phyloP scores from a whole-genome alignment of 2,329 filamentous ascomycete genomes.

The Hortaea werneckii region DNA sequence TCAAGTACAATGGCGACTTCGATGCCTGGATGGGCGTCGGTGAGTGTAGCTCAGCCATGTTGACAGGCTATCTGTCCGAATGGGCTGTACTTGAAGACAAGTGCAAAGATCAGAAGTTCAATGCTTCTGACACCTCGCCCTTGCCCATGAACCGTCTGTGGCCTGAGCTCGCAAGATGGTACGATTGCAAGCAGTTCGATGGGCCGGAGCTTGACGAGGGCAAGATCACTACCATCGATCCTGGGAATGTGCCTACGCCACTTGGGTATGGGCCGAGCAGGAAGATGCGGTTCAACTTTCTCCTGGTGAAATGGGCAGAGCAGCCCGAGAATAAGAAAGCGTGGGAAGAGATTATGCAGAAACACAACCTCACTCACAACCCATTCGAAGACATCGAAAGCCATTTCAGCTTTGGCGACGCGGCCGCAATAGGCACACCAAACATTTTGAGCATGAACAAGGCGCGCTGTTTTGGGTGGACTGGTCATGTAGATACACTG shows the following conservation, averaged over 20 bases:
- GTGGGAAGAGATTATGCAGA: slow-evolving; percentile 36
- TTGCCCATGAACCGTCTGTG: slow-evolving; percentile 42
- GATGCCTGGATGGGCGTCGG: slow-evolving; percentile 35
- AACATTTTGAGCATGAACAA: slow-evolving; percentile 33
- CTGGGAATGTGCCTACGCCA: slow-evolving; percentile 13
- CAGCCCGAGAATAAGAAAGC: slow-evolving; percentile 33
- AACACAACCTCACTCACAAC: slow-evolving; percentile 32
- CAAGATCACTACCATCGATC: slow-evolving; percentile 16
- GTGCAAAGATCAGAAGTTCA: slow-evolving; percentile 34
- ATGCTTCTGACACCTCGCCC: slow-evolving; percentile 35
- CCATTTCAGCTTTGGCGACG: slow-evolving; percentile 39
- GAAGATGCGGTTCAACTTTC: slow-evolving; percentile 31
- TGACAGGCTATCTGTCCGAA: slow-evolving; percentile 42
- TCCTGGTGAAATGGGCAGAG: slow-evolving; percentile 37
- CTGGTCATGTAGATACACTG: slow-evolving; percentile 36
- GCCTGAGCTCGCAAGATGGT: slow-evolving; percentile 38
- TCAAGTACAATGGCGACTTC: slow-evolving; percentile 38
- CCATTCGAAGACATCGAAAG: slow-evolving; percentile 36
- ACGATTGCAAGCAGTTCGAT: slow-evolving; percentile 22
- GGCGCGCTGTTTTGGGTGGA: slow-evolving; percentile 36
- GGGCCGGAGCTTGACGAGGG: slow-evolving; percentile 17
- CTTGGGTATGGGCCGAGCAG: slow-evolving; percentile 36
- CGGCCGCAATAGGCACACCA: slow-evolving; percentile 24
- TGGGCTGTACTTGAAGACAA: slow-evolving; percentile 38
- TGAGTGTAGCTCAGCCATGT: slow-evolving; percentile 34